Conservation (phyloP, 2,329 filamentous ascomycete genomes). For the Dryadomyces quercivorus region DNA sequence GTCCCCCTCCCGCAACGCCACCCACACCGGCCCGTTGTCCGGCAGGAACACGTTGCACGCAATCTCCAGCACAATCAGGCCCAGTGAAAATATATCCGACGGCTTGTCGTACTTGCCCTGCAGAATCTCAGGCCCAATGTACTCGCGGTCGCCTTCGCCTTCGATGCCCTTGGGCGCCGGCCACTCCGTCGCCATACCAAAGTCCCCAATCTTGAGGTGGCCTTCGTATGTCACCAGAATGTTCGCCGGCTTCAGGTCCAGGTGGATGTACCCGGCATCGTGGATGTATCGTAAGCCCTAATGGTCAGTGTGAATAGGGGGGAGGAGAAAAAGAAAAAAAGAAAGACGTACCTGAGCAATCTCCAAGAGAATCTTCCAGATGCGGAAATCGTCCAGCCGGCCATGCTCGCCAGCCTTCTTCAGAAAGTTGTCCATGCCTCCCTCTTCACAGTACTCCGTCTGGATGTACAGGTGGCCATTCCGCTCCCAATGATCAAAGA, state of each 20-base stretch:
- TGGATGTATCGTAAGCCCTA: constrained; percentile 87
- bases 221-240: constrained; percentile 73
- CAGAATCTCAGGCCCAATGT: constrained; percentile 89
- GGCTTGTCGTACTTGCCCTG: constrained; percentile 79
- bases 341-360: constrained; percentile 57
- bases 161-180: constrained; percentile 67
- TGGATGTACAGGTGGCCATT: constrained; percentile 86
- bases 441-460: constrained; percentile 93
- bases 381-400: constrained; percentile 88
- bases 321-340: neutral
- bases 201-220: constrained; percentile 74
- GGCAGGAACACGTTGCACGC: constrained; percentile 89
- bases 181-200: constrained; percentile 70
- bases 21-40: constrained; percentile 85
- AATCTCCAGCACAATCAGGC: constrained; percentile 88
- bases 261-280: constrained; percentile 71
- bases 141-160: constrained; percentile 89
- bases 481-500: constrained; percentile 80
- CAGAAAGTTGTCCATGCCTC: constrained; percentile 78
- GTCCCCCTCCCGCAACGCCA: constrained; percentile 77
- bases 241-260: constrained; percentile 78
- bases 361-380: constrained; percentile 95
- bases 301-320: constrained; percentile 19
- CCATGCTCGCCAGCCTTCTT: constrained; percentile 72
- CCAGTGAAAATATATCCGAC: constrained; percentile 86